phyloP scores from a whole-genome alignment of 495 filamentous ascomycete species.

The Aspergillus cristatus region DNA sequence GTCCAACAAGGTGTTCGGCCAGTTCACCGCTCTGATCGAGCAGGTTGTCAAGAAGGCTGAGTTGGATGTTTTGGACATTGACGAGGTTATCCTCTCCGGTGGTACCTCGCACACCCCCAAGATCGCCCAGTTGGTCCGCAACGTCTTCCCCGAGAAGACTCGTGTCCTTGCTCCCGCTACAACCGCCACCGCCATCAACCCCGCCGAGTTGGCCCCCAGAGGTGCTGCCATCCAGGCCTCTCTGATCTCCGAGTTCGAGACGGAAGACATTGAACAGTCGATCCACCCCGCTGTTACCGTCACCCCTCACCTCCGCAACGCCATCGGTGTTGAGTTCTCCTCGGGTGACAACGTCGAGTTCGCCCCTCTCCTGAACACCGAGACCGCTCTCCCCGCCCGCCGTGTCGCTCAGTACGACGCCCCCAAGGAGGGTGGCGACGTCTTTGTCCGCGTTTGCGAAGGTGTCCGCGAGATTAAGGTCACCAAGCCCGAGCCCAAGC shows the following conservation, averaged over 20 bases:
- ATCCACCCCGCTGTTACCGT: conserved; percentile 93
- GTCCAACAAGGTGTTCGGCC: conserved; percentile 69
- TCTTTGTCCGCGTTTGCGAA: conserved; percentile 79
- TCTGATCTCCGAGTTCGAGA: conserved; percentile 83
- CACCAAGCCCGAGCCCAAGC: conserved; percentile 70
- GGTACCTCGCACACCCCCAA: conserved; percentile 90
- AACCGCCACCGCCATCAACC: conserved; percentile 70
- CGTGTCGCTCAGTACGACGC: conserved; percentile 66
- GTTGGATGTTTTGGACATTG: conserved; percentile 84
- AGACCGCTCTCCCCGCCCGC: conserved; percentile 85
- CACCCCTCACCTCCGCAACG: conserved; percentile 77
- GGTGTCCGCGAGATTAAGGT: conserved; percentile 83
- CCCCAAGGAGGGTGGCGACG: conserved; percentile 71
- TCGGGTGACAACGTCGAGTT: conserved; percentile 58
- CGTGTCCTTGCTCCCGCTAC: conserved; percentile 76
- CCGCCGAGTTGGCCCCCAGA: conserved; percentile 77
- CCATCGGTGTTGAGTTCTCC: conserved; percentile 76
- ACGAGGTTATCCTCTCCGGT: conserved; percentile 90
- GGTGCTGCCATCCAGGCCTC: conserved; percentile 94
- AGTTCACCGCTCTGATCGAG: conserved; percentile 77
- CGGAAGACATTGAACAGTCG: conserved; percentile 88
- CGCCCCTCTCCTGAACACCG: conserved; percentile 64
- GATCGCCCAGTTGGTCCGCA: conserved; percentile 64
- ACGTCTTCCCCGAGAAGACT: conserved; percentile 75
- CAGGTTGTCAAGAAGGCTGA: conserved; percentile 84